phyloP scores from a whole-genome alignment of 1,139 yeast genomes.

The Candida labiduridarum region DNA sequence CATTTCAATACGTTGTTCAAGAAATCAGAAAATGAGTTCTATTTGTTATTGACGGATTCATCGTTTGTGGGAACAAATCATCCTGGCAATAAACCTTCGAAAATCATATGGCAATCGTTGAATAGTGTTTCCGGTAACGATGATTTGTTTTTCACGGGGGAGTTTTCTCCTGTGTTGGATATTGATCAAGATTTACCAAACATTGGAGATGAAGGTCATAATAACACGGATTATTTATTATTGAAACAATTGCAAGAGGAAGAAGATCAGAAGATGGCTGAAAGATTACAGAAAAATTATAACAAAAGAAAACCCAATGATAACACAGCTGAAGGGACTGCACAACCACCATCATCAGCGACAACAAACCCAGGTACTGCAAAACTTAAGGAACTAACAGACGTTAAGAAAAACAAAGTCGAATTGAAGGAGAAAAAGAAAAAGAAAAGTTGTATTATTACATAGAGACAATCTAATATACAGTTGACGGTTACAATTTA shows the following conservation, averaged over 20 bases:
- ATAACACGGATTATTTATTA: constrained; percentile 38
- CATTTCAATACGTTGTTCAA: constrained; percentile 78
- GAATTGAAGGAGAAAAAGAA: constrained; percentile 3
- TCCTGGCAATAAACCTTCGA: constrained; percentile 30
- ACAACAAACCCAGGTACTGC: not conserved
- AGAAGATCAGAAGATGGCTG: constrained; percentile 61
- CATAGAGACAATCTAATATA: constrained; percentile 13
- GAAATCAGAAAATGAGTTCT: constrained; percentile 49
- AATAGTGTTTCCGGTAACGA: constrained; percentile 64
- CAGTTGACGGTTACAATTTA: not conserved
- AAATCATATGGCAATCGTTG: constrained; percentile 77
- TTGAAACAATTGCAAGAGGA: constrained; percentile 61
- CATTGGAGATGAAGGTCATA: constrained; percentile 19
- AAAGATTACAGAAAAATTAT: constrained; percentile 39
- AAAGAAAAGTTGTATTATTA: constrained; percentile 22
- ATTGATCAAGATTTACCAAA: constrained; percentile 17
- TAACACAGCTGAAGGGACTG: not conserved
- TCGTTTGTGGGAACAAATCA: constrained; percentile 45
- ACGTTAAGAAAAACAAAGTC: constrained; percentile 14
- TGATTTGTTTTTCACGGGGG: constrained; percentile 68
- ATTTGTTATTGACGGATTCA: constrained; percentile 69
- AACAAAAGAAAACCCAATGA: constrained; percentile 14
- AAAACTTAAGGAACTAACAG: constrained; percentile 2
- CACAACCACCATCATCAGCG: not conserved
- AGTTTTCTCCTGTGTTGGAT: constrained; percentile 47